phyloP scores from a whole-genome alignment of 352 stramenopile species.

The Phytophthora cactorum region DNA sequence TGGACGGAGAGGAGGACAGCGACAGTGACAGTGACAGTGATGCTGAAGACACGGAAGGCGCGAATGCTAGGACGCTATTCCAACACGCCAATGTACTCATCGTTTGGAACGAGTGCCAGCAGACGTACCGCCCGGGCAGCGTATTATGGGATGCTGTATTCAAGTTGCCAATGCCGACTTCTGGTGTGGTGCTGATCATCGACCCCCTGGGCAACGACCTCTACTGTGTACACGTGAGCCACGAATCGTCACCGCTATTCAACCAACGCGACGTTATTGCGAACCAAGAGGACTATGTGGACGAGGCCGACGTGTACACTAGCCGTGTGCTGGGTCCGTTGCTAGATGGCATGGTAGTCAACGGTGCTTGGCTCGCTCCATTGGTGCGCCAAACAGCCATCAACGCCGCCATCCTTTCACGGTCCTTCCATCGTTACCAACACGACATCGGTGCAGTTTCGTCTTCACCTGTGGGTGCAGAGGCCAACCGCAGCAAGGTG shows the following conservation, averaged over 20 bases:
- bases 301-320: conserved; percentile 84
- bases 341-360: conserved; percentile 87
- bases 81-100: conserved; percentile 81
- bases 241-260: conserved; percentile 82
- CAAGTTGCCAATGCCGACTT: conserved; percentile 78
- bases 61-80: conserved; percentile 49
- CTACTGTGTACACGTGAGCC: conserved; percentile 83
- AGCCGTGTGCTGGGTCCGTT: conserved; percentile 81
- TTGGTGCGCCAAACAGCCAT: conserved; percentile 86
- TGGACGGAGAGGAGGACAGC: conserved; percentile 41
- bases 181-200: conserved; percentile 82
- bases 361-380: conserved; percentile 79
- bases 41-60: conserved; percentile 33
- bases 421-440: conserved; percentile 78
- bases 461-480: conserved; percentile 63
- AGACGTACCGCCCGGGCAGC: conserved; percentile 80
- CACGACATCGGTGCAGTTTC: conserved; percentile 73
- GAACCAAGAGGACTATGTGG: conserved; percentile 79
- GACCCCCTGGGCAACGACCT: conserved; percentile 85
- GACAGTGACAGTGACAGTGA: conserved; percentile 47
- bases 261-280: conserved; percentile 76
- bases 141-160: conserved; percentile 83
- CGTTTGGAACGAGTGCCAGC: conserved; percentile 89
- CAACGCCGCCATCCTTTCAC: conserved; percentile 76
- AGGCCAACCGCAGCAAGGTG: conserved; percentile 76